phyloP scores from a whole-genome alignment of 768 basidiomycete species.

The Lenzites betulinus region DNA sequence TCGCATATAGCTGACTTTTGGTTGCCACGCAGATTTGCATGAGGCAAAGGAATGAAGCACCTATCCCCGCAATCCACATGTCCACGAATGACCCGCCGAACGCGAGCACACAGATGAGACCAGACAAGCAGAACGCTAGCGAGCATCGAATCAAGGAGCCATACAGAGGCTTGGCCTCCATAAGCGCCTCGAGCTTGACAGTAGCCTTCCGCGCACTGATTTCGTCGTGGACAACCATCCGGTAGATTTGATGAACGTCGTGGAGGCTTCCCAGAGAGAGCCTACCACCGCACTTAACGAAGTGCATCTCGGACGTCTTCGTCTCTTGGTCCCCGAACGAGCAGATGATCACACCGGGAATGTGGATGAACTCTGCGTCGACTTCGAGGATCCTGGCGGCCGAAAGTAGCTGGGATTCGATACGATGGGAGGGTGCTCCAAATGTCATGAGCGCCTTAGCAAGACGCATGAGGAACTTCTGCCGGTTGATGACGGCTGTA shows the following conservation, averaged over 20 bases:
- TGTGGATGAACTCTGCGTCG: conserved; percentile 88
- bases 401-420: conserved; percentile 88
- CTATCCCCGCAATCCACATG: conserved; percentile 77
- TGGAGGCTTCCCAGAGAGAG: conserved; percentile 86
- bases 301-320: conserved; percentile 88
- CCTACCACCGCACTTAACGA: conserved; percentile 76
- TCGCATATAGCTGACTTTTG: conserved; percentile 81
- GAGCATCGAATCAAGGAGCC: conserved; percentile 59
- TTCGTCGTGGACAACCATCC: conserved; percentile 88
- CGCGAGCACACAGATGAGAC: conserved; percentile 80
- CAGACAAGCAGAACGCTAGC: conserved; percentile 71
- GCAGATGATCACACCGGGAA: conserved; percentile 79
- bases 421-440: conserved; percentile 90
- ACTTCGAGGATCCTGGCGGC: conserved; percentile 89
- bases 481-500: conserved; percentile 75
- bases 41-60: conserved; percentile 66
- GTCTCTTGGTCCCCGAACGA: conserved; percentile 90
- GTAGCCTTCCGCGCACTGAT: conserved; percentile 80
- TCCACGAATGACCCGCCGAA: conserved; percentile 85
- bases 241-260: conserved; percentile 82
- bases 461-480: conserved; percentile 83
- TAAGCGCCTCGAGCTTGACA: conserved; percentile 59
- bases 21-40: conserved; percentile 75
- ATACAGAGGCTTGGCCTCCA: conserved; percentile 68
- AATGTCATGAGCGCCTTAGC: conserved; percentile 89